Base-by-base conservation (phyloP, 2,329 filamentous ascomycete genomes). In the Talaromyces sp. region DNA sequence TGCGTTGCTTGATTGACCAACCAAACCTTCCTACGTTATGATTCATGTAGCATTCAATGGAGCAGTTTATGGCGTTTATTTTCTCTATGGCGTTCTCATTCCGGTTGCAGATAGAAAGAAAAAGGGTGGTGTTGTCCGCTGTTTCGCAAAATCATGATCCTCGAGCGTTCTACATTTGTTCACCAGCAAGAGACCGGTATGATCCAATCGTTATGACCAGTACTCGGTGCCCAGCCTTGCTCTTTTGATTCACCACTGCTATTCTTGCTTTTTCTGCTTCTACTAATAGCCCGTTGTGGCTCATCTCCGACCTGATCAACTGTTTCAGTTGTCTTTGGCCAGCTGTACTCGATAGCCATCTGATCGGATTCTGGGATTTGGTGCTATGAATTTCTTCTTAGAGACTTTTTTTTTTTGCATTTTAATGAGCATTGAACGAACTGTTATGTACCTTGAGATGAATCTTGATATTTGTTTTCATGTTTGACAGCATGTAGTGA, bases 51-150 rank as follows among this genome's bases (percentile, higher is more conserved):
- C 68, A 68, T 66, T 67, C 67, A 68, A 68, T 27, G 35, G 67
- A 70, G 68, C 70, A 70, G 70, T 73, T 70, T 72, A 64, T 70
- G 68, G 70, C 69, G 64, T 72, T 71, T 69, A 27, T 66, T 57
- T 61, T 45, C 33, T 66, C 56, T 49, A 57, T 57, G 68, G 63
- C 64, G 68, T 70, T 69, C 68, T 43, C 45, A 9, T 59, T 45
- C 37, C 22, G 61, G 52, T 59, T 49, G 50, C 64, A 62, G 31
- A 62, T 66, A 66, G 64, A 66, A 50, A 37, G 52, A 59, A 61
- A 37, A 49, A 17, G 50, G 50, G 31, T 59, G 56, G 39, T 59
- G 37, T 52, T 62, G 47, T 62, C 15, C 25, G 45, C 60, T 54
- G 47, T 45, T 54, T 49, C 47, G 52, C 47, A 39, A 63, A n/a